These are phyloP conservation scores for Aureobasidium leucospermi DNA, from an alignment of 2,329 filamentous ascomycete species.

Conservation along the genomic window DNA sequence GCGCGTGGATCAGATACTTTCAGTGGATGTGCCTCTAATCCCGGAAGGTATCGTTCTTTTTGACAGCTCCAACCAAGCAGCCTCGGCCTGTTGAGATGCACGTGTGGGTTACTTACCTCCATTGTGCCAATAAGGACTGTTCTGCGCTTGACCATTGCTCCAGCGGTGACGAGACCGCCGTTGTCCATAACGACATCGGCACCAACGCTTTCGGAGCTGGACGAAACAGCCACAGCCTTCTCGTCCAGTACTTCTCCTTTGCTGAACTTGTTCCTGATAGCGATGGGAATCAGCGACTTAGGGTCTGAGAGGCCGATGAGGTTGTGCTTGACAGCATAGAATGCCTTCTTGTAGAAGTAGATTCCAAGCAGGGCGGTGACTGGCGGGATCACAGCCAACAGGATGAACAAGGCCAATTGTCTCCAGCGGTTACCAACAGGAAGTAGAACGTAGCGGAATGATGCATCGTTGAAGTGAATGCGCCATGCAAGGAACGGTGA, in stretches of 20 bases:
- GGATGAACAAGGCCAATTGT: conserved; percentile 49
- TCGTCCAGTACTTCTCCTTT: conserved; percentile 22
- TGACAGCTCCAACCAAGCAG: too few species aligned
- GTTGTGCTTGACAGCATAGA: conserved; percentile 59
- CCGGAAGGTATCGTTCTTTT: too few species aligned
- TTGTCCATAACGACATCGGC: not conserved
- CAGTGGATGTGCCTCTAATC: too few species aligned
- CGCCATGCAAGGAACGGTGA: conserved; percentile 50
- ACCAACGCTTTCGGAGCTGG: conserved; percentile 26
- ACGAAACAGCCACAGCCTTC: conserved; percentile 26
- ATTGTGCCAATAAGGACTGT: conserved; percentile 62
- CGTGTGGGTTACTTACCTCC: conserved; percentile 33
- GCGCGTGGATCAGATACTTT: too few species aligned
- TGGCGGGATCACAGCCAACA: conserved; percentile 49
- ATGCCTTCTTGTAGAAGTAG: conserved; percentile 52
- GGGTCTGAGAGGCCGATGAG: conserved; percentile 49
- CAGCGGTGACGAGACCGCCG: not conserved
- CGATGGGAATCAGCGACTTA: conserved; percentile 31
- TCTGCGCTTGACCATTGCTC: conserved; percentile 27
- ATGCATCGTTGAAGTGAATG: conserved; percentile 50
- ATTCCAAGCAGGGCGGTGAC: conserved; percentile 43
- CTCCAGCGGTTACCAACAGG: conserved; percentile 48
- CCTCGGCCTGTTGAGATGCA: not conserved
- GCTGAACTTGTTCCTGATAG: conserved; percentile 28
- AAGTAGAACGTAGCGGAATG: conserved; percentile 43